These are phyloP conservation scores for Colletotrichum viniferum DNA, from an alignment of 2,329 filamentous ascomycete species.

Conservation along the genomic window DNA sequence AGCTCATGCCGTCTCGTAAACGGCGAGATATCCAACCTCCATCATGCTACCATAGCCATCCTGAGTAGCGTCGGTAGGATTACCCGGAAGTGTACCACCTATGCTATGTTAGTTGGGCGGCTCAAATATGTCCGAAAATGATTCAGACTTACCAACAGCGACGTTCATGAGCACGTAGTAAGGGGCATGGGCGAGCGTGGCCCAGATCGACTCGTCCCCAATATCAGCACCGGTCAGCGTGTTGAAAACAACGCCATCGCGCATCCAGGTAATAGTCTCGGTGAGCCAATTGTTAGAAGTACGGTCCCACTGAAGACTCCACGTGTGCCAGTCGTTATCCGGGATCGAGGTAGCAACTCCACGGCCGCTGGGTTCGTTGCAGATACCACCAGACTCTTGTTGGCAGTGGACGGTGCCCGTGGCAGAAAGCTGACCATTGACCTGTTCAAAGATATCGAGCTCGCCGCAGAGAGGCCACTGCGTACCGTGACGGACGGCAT, in stretches of 20 bases:
- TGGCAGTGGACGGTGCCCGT: conserved; percentile 60
- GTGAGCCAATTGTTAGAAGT: conserved; percentile 46
- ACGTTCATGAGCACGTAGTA: conserved; percentile 60
- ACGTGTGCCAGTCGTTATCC: conserved; percentile 50
- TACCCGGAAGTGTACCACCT: conserved; percentile 39
- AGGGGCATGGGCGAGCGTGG: conserved; percentile 51
- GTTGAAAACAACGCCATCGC: conserved; percentile 49
- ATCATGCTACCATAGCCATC: conserved; percentile 53
- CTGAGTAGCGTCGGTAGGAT: conserved; percentile 48
- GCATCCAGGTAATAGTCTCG: conserved; percentile 57
- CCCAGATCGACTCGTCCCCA: conserved; percentile 52
- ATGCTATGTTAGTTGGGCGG: neutral
- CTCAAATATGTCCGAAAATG: neutral
- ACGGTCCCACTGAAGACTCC: conserved; percentile 55
- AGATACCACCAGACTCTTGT: conserved; percentile 44
- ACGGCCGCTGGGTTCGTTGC: conserved; percentile 54
- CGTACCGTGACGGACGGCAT: conserved; percentile 50
- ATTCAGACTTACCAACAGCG: conserved; percentile 52
- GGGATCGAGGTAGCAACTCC: conserved; percentile 38
- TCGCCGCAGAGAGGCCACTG: conserved; percentile 60
- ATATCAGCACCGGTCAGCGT: conserved; percentile 49
- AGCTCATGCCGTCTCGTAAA: conserved; percentile 30
- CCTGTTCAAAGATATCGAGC: conserved; percentile 61
- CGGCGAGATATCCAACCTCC: conserved; percentile 57
- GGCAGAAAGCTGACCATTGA: conserved; percentile 52